These are phyloP conservation scores for Mrakia hoshinonis DNA, from an alignment of 768 basidiomycete species.

Conservation along the genomic window DNA sequence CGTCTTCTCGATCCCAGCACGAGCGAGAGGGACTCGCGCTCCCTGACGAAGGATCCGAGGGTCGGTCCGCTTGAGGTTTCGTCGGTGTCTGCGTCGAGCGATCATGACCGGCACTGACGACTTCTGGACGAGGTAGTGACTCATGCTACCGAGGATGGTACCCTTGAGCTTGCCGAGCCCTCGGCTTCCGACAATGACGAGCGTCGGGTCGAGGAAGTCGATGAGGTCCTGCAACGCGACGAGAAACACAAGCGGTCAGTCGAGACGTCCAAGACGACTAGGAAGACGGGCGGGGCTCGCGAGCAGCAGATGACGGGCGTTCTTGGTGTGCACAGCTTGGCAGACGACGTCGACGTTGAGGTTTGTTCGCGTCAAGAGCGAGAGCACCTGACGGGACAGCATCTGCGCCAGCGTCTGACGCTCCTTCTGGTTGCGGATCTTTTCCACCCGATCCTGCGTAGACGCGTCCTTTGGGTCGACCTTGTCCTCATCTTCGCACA, in stretches of 20 bases:
- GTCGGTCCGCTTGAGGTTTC: conserved; percentile 59
- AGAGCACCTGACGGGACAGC: conserved; percentile 77
- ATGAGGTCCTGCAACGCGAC: conserved; percentile 51
- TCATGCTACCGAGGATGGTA: conserved; percentile 86
- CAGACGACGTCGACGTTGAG: conserved; percentile 79
- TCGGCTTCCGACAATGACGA: conserved; percentile 93
- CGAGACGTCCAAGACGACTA: too few species aligned
- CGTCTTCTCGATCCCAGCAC: conserved; percentile 74
- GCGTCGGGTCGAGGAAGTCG: conserved; percentile 74
- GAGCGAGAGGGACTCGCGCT: conserved; percentile 72
- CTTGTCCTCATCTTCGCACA: conserved; percentile 86
- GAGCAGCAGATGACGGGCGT: conserved; percentile 76
- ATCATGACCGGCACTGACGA: conserved; percentile 94
- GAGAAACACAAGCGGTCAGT: neutral
- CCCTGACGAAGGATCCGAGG: conserved; percentile 56
- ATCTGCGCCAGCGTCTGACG: conserved; percentile 83
- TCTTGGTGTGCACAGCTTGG: conserved; percentile 97
- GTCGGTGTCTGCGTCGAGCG: conserved; percentile 17
- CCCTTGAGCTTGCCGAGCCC: conserved; percentile 80
- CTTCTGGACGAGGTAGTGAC: conserved; percentile 70
- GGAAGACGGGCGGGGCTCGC: too few species aligned
- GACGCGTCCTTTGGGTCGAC: conserved; percentile 54
- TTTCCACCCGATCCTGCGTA: conserved; percentile 57
- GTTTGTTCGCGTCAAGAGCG: conserved; percentile 79
- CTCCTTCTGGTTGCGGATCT: conserved; percentile 87